A percentile compares a stretch with the other conserved stretches of the same genome.
Evolutionary conservation across 345 rosid genomes (phyloP).

Genomic region (Euphorbia peplus): DNA sequence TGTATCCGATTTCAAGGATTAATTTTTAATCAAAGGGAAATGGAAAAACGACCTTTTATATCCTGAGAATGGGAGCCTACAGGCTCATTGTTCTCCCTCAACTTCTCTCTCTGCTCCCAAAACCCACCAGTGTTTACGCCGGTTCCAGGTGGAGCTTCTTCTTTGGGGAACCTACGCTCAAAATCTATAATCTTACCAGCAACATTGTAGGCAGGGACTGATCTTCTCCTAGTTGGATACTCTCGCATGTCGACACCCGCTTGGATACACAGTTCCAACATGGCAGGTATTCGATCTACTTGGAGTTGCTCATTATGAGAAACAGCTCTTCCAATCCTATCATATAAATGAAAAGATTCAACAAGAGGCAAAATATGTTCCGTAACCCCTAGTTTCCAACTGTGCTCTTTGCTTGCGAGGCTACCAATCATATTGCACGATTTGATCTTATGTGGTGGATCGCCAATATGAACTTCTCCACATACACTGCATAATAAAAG

Average conservation of each 20-base stretch:
- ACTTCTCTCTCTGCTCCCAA: constrained; percentile 38
- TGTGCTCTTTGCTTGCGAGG: constrained; percentile 40
- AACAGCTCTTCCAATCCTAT: constrained; percentile 52
- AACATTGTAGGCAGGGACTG: constrained; percentile 37
- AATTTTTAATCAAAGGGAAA: constrained; percentile 1
- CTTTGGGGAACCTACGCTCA: constrained; percentile 45
- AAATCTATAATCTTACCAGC: constrained; percentile 45
- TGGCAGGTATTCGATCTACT: constrained; percentile 48
- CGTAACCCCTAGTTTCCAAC: constrained; percentile 37
- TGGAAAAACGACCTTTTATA: constrained; percentile 26
- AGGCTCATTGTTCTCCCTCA: constrained; percentile 14
- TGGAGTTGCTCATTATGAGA: constrained; percentile 43
- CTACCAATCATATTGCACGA: constrained; percentile 39
- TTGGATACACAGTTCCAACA: constrained; percentile 51
- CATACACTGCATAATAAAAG: constrained; percentile 43
- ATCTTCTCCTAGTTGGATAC: constrained; percentile 47
- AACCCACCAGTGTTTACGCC: constrained; percentile 41
- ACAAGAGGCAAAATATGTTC: constrained; percentile 38
- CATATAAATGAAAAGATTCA: constrained; percentile 53
- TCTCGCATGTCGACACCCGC: constrained; percentile 47
- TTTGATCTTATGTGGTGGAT: constrained; percentile 40
- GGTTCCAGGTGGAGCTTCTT: constrained; percentile 32
- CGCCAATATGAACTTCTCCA: constrained; percentile 50
- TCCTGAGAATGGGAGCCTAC: constrained; percentile 15
- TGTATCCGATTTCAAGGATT: neutral